Evolutionary conservation across 768 basidiomycete species (phyloP), one percentile per base, ranked within the genome.

Genomic region (Leccinellum rugosiceps): DNA sequence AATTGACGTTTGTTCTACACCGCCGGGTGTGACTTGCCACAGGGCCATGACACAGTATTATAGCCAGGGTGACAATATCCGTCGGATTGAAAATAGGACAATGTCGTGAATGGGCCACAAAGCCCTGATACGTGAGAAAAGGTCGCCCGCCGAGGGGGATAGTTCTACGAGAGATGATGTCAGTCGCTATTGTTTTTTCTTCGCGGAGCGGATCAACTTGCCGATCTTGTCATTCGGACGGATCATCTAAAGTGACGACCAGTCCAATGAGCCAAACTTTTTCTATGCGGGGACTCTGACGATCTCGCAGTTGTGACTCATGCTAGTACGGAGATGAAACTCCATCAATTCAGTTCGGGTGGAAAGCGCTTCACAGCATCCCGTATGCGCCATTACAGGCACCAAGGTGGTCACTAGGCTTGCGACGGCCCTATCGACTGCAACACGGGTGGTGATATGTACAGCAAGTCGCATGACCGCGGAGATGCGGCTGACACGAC

Each of bases 261-360:
- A 11, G 31, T 34, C 32, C 8, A 28, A 26, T 5, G 25, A 34
- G 28, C 13, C 3, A 13, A 44, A 15, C 17, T 35, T 35, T 34
- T 35, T n/a, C 34, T 25, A 32, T n/a, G 49, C 19, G 44, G 17
- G 4, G 7, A 31, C 11, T 49, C 13, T 25, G 25, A 25, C 25
- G 25, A 25, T 25, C 25, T 35, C 35, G 8, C 35, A 38, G 35
- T 35, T 15, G 34, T 34, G 35, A 35, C 35, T 46, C 50, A 32
- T 48, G n/a, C 35, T 30, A n/a, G n/a, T n/a, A 32, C 61, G 61
- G 61, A 62, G 49, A 62, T 62, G 61, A 62, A 62, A 35, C 3
- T 14, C 55, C 60, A 57, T 48, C 47, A 19, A 53, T 41, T 55
- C 30, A 55, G 17, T 60, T 43, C 19, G 28, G 50, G 59, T 50